Evolutionary conservation across 805 yeast genomes (phyloP).

Genomic region (Schwanniomyces polymorphus): DNA sequence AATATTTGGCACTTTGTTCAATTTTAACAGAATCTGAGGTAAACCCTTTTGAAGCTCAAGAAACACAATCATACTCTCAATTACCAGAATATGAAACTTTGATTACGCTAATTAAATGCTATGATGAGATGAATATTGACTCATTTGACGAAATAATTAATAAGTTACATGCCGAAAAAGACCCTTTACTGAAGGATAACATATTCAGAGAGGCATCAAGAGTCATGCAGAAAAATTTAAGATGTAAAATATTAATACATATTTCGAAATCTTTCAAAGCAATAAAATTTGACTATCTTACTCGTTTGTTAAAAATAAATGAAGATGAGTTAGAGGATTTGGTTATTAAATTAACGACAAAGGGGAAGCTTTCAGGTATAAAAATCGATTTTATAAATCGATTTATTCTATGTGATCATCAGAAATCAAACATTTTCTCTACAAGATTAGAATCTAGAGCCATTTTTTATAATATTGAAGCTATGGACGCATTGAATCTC

Average conservation of each 20-base stretch:
- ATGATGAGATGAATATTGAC: conserved; percentile 27
- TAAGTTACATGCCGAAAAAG: conserved; percentile 16
- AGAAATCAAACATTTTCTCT: conserved; percentile 11
- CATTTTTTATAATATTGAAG: conserved; percentile 22
- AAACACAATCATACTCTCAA: conserved; percentile 53
- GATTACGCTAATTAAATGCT: conserved; percentile 26
- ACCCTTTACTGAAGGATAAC: conserved; percentile 27
- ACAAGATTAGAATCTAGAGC: conserved; percentile 17
- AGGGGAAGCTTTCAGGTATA: conserved; percentile 26
- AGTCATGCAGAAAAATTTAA: conserved; percentile 28
- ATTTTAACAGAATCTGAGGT: conserved; percentile 64
- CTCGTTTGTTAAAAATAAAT: conserved; percentile 15
- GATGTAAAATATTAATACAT: conserved; percentile 28
- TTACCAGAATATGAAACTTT: conserved; percentile 28
- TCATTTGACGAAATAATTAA: conserved; percentile 14
- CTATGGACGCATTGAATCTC: conserved; percentile 15
- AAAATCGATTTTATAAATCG: conserved; percentile 29
- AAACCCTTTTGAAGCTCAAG: conserved; percentile 73
- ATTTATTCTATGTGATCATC: conserved; percentile 12
- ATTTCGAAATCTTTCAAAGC: conserved; percentile 29
- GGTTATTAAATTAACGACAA: conserved; percentile 25
- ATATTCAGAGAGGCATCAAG: conserved; percentile 27
- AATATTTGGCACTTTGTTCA: conserved; percentile 61
- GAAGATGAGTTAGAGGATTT: conserved; percentile 25
- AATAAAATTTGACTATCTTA: conserved; percentile 26